Conservation (phyloP, 2,329 filamentous ascomycete genomes). For the Fusarium sp. region DNA sequence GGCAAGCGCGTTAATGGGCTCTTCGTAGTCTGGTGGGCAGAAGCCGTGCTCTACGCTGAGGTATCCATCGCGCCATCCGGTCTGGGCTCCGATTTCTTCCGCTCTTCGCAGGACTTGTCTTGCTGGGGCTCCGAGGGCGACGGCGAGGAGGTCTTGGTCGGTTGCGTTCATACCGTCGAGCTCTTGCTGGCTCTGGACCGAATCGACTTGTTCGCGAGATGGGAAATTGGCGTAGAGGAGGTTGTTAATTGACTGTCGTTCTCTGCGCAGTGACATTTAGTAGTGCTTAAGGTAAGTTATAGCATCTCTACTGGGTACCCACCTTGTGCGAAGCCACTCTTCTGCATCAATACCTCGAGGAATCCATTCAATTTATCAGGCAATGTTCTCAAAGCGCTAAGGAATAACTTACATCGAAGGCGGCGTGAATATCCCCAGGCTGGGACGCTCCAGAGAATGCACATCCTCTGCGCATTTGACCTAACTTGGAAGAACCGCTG, state of each 20-base stretch:
- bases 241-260: slow-evolving; percentile 62
- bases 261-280: slow-evolving; percentile 42
- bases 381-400: rapidly evolving
- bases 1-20: slow-evolving; percentile 58
- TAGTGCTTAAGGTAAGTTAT: too few species aligned
- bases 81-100: slow-evolving; percentile 63
- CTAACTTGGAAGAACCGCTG: slow-evolving; percentile 3
- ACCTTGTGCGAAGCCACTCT: slow-evolving; percentile 60
- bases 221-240: slow-evolving; percentile 61
- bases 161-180: slow-evolving; percentile 62
- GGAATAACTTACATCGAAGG: slow-evolving; percentile 25
- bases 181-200: slow-evolving; percentile 54
- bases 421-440: slow-evolving; percentile 39
- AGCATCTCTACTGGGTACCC: too few species aligned
- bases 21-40: slow-evolving; percentile 64
- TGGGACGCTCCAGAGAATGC: slow-evolving; percentile 35
- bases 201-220: slow-evolving; percentile 54
- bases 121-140: slow-evolving; percentile 66
- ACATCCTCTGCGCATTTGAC: slow-evolving; percentile 33
- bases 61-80: slow-evolving; percentile 63
- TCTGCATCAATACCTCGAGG: slow-evolving; percentile 59
- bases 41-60: slow-evolving; percentile 62
- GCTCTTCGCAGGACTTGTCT: slow-evolving; percentile 66
- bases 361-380: slow-evolving; percentile 50
- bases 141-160: slow-evolving; percentile 63